Percentiles rank a stretch among this genome's conserved stretches.
Conservation (phyloP, 345 rosid species). For the Pelargonium nanum region DNA sequence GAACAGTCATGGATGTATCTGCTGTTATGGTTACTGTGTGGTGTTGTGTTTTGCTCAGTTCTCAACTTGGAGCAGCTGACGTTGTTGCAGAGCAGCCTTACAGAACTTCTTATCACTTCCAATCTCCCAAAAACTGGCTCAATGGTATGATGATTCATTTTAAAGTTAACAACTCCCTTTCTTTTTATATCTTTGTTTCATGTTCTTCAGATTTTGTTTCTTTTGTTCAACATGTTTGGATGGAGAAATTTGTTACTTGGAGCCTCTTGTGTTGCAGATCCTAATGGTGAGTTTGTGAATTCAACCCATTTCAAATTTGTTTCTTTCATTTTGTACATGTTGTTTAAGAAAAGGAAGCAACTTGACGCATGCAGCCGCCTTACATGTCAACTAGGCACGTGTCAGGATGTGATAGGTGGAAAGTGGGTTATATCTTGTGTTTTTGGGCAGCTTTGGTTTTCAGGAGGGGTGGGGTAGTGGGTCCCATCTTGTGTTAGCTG, state of each 20-base stretch:
- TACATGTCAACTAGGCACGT: too few species aligned
- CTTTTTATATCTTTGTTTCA: background rate
- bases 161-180: background rate
- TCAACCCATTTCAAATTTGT: background rate
- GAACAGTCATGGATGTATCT: constrained; percentile 7
- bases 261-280: constrained; percentile 19
- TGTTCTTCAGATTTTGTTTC: background rate
- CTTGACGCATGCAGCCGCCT: too few species aligned
- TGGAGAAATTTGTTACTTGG: constrained; percentile 11
- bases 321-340: background rate
- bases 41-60: constrained; percentile 9
- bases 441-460: background rate
- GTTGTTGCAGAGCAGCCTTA: constrained; percentile 13
- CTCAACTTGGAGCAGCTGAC: constrained; percentile 7
- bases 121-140: constrained; percentile 39
- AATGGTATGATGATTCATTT: constrained; percentile 19
- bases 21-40: constrained; percentile 5
- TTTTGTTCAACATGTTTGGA: constrained; percentile 10
- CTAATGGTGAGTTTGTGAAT: constrained; percentile 31
- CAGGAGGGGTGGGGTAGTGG: too few species aligned
- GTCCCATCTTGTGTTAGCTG: too few species aligned
- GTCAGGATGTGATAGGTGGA: too few species aligned
- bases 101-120: constrained; percentile 41
- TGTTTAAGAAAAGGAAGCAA: too few species aligned
- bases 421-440: background rate